Evolutionary conservation across 805 yeast species (phyloP), one percentile per base, ranked within the genome.

Genomic region (Starmerella geochares): DNA sequence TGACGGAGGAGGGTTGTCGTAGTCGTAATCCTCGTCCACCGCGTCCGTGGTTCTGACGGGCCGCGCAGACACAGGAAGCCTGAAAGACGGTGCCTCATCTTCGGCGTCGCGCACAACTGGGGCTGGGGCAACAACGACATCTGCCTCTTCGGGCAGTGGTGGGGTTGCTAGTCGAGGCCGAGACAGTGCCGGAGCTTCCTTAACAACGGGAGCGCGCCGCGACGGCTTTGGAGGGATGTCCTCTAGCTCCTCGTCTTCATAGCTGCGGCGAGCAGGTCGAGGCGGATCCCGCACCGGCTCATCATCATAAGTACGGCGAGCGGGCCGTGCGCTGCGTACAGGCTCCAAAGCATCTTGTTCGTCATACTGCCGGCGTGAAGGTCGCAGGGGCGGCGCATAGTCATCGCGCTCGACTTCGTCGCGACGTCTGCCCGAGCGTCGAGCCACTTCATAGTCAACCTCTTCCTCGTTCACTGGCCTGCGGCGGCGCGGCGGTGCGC

Each of bases 1-100:
- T 7, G 47, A 29, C 19, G 37, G 49, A 31, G 46, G 40, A 28
- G 29, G 31, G 11, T 43, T 43, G 29, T 40, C 48, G 19, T 23
- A 43, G 20, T 16, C 39, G 17, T 43, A 21, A 21, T 43, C 39
- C 5, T n/a, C 21, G 37, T 33, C 37, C 8, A 13, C 32, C 5
- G 19, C 17, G 13, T 17, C 37, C 19, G 19, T 16, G 14, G 37
- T 9, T n/a, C 21, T 33, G 3, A 19, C 21, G 2, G 21, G 13
- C 19, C 37, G 37, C 17, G 17, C 37, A 13, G 37, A n/a, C 20
- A 4, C 16, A 7, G 37, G 37, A 13, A 33, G 21, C 6, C 37
- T 2, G 37, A 33, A 33, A 16, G 37, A 17, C 19, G 37, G 21
- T 6, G 37, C 37, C 9, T 13, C 37, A 17, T 33, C 37, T 2